Percentiles rank a stretch among this genome's conserved stretches.
Conservation (phyloP, 2,329 filamentous ascomycete species). For the Botrytis fragariae region DNA sequence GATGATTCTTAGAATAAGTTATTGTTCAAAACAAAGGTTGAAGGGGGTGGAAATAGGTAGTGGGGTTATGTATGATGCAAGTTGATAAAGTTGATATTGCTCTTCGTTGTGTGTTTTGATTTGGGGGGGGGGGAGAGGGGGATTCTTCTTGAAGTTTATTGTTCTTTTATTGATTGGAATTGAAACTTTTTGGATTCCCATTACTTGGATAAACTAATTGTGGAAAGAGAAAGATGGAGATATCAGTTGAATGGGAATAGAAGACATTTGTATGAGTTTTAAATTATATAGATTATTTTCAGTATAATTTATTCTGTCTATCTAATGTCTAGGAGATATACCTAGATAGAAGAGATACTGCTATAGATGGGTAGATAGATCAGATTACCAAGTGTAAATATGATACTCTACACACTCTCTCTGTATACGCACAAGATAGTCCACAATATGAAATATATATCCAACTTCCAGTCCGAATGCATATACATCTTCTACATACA, state of each 20-base stretch:
- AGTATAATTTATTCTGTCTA: not conserved
- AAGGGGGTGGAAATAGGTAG: conserved; percentile 24
- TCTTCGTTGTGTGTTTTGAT: conserved; percentile 11
- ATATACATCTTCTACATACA: too few species aligned
- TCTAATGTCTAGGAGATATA: not conserved
- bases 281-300: not conserved
- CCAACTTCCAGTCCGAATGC: too few species aligned
- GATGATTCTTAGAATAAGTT: conserved; percentile 26
- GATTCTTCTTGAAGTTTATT: not conserved
- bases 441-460: too few species aligned
- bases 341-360: not conserved
- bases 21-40: conserved; percentile 33
- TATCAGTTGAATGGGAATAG: not conserved
- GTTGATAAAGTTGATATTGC: not conserved
- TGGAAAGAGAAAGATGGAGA: not conserved
- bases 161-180: not conserved
- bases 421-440: not conserved
- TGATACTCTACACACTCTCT: not conserved
- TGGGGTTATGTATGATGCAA: conserved; percentile 16
- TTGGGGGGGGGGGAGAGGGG: too few species aligned
- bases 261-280: not conserved
- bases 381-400: not conserved
- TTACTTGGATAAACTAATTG: not conserved
- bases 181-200: not conserved
- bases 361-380: not conserved